These are phyloP conservation scores for Leccinellum luteum DNA, from an alignment of 768 basidiomycete genomes.

Conservation along the genomic window DNA sequence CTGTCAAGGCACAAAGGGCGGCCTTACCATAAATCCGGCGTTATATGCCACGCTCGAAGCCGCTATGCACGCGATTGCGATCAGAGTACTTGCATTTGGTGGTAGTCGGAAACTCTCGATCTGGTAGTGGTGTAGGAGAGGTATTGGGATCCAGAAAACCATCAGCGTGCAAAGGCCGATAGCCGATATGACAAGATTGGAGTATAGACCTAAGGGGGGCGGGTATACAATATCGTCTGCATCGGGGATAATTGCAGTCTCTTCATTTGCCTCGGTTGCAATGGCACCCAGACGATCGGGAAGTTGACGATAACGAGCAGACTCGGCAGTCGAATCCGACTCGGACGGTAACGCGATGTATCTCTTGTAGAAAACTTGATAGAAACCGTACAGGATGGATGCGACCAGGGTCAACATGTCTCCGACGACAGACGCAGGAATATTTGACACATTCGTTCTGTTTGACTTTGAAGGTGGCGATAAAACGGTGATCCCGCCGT, in stretches of 20 bases:
- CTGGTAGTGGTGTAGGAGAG: slow-evolving; percentile 64
- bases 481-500: slow-evolving; percentile 56
- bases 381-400: slow-evolving; percentile 69
- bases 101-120: slow-evolving; percentile 71
- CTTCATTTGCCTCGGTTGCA: slow-evolving; percentile 24
- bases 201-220: slow-evolving; percentile 80
- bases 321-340: slow-evolving; percentile 45
- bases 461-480: slow-evolving; percentile 17
- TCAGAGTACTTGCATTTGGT: slow-evolving; percentile 38
- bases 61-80: slow-evolving; percentile 67
- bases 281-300: slow-evolving; percentile 35
- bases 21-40: slow-evolving; percentile 76
- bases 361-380: slow-evolving; percentile 84
- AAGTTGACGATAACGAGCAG: slow-evolving; percentile 43
- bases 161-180: slow-evolving; percentile 79
- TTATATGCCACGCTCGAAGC: slow-evolving; percentile 76
- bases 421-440: slow-evolving; percentile 62
- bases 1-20: background rate
- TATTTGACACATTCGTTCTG: background rate
- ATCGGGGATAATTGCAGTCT: slow-evolving; percentile 10
- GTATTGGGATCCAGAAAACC: slow-evolving; percentile 76
- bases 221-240: slow-evolving; percentile 43
- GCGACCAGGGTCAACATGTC: slow-evolving; percentile 70
- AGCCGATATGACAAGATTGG: slow-evolving; percentile 75
- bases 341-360: slow-evolving; percentile 70